These are phyloP conservation scores for Cyberlindnera saturnus DNA, from an alignment of 805 yeast genomes.

Conservation along the genomic window DNA sequence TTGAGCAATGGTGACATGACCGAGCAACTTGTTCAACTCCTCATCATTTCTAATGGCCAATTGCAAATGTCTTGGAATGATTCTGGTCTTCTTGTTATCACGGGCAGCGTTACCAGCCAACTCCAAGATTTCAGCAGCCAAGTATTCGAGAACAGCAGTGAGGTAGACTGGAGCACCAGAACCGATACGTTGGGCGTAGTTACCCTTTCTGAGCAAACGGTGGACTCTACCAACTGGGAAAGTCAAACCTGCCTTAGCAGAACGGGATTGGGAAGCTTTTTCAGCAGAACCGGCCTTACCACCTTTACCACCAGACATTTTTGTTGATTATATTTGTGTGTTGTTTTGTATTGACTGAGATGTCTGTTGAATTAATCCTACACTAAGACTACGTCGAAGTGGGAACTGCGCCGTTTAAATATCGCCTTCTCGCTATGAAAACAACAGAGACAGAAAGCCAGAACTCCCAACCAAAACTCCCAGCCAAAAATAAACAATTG, in stretches of 20 bases:
- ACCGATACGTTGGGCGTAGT: conserved; percentile 98
- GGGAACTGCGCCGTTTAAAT: too few relatives aligned
- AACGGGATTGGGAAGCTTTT: conserved; percentile 96
- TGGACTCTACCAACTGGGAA: conserved; percentile 99
- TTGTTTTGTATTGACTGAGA: conserved; percentile 21
- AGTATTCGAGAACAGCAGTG: conserved; percentile 94
- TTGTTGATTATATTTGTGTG: conserved; percentile 24
- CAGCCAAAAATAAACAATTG: too few relatives aligned
- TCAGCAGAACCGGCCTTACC: conserved; percentile 94
- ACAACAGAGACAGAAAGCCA: too few relatives aligned
- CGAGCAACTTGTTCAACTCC: conserved; percentile 90
- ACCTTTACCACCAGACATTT: conserved; percentile 67
- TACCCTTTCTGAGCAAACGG: conserved; percentile 93
- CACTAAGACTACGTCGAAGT: background rate
- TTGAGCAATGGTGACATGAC: conserved; percentile 94
- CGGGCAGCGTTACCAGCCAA: conserved; percentile 99
- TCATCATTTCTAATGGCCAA: conserved; percentile 98
- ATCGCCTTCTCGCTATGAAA: too few relatives aligned
- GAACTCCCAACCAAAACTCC: too few relatives aligned
- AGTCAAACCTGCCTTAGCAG: conserved; percentile 96
- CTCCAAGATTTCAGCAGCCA: conserved; percentile 97
- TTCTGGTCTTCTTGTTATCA: conserved; percentile 98
- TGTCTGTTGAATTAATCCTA: background rate
- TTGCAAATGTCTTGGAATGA: conserved; percentile 97
- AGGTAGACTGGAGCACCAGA: conserved; percentile 98